Base-by-base conservation (phyloP, 2,329 filamentous ascomycete species). In the Aspergillus clavatus region DNA sequence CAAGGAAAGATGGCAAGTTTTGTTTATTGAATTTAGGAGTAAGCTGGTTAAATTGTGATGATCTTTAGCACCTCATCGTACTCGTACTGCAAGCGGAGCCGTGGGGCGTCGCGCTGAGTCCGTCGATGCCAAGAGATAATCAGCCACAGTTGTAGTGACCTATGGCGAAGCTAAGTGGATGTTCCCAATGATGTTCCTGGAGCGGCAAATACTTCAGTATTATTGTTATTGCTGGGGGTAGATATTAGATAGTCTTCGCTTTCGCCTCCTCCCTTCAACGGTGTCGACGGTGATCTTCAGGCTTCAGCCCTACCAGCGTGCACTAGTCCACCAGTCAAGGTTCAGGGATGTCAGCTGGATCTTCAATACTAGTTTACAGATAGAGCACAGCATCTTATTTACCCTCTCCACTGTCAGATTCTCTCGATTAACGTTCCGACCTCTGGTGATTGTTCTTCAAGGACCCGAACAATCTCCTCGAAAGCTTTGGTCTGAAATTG, bases 401-500 rank as follows among this genome's bases (percentile, higher is more conserved):
- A 7, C 29, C 26, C 31, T 22, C 27, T 28, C 26, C 11, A 31
- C 36, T 35, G 28, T 33, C 40, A 42, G 21, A 29, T 29, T 38
- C 40, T 40, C 33, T 42, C 39, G 26, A 47, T 38, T 22, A 48
- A 27, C 23, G 43, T 44, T 5, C 52, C 48, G 3, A 66, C 46
- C 21, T 58, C 53, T 11, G 52, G 43, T 6, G 52, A 55, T 28
- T 62, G 55, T 3, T 46, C 45, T 33, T 55, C 48, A 24, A 72
- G 54, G 23, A 69, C 45, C 18, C 57, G 53, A n/a, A 64, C 42
- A 7, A 72, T 66, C 46, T 74, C 71, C 11, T 50, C 53, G 71
- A 70, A 73, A 3, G 71, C 59, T 43, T 63, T 66, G 11, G 58
- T 58, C 45, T 66, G 65, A 14, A 70, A 60, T 31, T 58, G 49